phyloP scores from a whole-genome alignment of 2,329 filamentous ascomycete species.

The Monilinia vaccinii-corymbosi region DNA sequence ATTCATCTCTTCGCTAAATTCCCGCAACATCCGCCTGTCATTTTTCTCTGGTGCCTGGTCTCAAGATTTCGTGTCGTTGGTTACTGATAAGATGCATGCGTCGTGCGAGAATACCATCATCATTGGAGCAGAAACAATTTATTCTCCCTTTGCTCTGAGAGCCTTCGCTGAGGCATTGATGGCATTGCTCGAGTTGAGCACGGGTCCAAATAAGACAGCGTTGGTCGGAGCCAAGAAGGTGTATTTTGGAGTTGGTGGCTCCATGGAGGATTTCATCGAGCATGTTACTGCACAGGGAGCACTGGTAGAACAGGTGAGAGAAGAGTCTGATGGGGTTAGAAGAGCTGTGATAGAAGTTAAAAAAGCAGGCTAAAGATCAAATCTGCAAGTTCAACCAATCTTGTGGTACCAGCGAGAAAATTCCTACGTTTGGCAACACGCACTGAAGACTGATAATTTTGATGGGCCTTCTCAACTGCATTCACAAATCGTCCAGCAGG shows the following conservation, averaged over 20 bases:
- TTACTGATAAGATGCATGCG: conserved; percentile 30
- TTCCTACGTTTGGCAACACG: not conserved
- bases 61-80: conserved; percentile 49
- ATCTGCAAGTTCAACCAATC: not conserved
- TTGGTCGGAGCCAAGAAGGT: conserved; percentile 69
- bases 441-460: not conserved
- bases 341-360: conserved; percentile 45
- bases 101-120: conserved; percentile 38
- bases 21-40: conserved; percentile 45
- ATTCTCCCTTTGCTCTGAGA: conserved; percentile 61
- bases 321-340: conserved; percentile 52
- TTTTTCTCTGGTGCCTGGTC: conserved; percentile 74
- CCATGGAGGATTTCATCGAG: conserved; percentile 63
- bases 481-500: not conserved
- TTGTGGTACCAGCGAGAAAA: not conserved
- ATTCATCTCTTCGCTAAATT: conserved; percentile 47
- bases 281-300: conserved; percentile 41
- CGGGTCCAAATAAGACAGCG: conserved; percentile 35
- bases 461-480: not conserved
- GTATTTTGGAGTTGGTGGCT: conserved; percentile 80
- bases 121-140: conserved; percentile 74
- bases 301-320: conserved; percentile 41
- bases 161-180: conserved; percentile 62
- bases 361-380: not conserved
- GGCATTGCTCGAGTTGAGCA: conserved; percentile 41